phyloP scores from a whole-genome alignment of 306 rosid genomes.

The Vicia sativa region DNA sequence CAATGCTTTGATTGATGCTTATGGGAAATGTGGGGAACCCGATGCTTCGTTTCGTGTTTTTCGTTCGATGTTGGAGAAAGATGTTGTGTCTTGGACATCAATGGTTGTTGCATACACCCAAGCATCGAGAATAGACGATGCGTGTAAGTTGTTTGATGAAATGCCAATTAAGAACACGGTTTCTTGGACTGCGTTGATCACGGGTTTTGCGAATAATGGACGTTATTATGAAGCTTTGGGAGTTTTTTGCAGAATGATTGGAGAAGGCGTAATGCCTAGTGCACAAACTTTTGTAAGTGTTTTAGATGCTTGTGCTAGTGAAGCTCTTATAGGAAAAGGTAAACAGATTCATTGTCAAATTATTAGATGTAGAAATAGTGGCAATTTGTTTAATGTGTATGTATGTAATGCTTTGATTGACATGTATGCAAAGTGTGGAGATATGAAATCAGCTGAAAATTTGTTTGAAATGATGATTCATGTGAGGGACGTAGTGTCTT shows the following conservation, averaged over 20 bases:
- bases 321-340: conserved; percentile 54
- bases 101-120: no score
- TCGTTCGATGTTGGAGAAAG: no score
- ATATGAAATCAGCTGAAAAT: conserved; percentile 54
- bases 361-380: conserved; percentile 41
- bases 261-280: conserved; percentile 44
- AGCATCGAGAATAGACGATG: no score
- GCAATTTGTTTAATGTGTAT: conserved; percentile 44
- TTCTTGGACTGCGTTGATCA: conserved; percentile 68
- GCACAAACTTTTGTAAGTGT: conserved; percentile 55
- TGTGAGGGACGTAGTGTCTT: conserved; percentile 52
- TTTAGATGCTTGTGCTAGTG: conserved; percentile 59
- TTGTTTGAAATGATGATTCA: conserved; percentile 47
- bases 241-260: conserved; percentile 52
- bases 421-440: conserved; percentile 65
- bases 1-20: no score
- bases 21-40: no score
- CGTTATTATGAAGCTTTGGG: conserved; percentile 48
- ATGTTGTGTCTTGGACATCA: no score
- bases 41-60: no score
- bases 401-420: conserved; percentile 59
- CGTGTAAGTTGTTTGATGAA: no score
- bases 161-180: conserved; percentile 53
- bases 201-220: conserved; percentile 46
- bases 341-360: no score